Percentiles rank a stretch among this genome's conserved stretches.
Evolutionary conservation across 495 filamentous ascomycete genomes (phyloP).

Genomic region (Podospora pseudopauciseta): DNA sequence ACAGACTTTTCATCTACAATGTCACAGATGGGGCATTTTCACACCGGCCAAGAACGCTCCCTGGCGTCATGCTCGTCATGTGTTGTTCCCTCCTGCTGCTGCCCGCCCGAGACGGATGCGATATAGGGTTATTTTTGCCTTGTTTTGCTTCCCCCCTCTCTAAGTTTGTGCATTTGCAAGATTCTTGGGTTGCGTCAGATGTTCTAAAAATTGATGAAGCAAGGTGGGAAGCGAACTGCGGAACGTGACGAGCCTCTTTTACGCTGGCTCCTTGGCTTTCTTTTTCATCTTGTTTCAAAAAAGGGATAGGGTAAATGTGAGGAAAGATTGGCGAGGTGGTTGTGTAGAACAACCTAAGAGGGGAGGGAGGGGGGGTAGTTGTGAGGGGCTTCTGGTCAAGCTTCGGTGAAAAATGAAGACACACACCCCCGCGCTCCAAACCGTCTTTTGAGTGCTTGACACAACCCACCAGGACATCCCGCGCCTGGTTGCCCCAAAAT

Average conservation of each 20-base stretch:
- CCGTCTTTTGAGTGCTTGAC: neutral
- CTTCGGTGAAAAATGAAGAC: neutral
- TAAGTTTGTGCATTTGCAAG: neutral
- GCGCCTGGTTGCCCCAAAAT: conserved; percentile 6
- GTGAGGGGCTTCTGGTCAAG: neutral
- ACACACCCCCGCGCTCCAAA: neutral
- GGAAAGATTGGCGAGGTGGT: neutral
- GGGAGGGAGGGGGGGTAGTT: neutral
- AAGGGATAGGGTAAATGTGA: neutral
- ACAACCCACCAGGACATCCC: conserved; percentile 1
- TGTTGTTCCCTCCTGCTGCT: neutral
- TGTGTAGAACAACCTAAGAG: neutral
- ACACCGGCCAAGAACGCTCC: too few species aligned
- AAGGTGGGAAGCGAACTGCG: neutral
- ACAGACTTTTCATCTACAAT: neutral
- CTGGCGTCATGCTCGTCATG: neutral
- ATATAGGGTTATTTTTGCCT: neutral
- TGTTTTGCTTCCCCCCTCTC: neutral
- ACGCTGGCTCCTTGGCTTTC: conserved; percentile 8
- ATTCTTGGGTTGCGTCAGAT: conserved; percentile 13
- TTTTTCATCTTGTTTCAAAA: neutral
- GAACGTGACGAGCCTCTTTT: conserved; percentile 10
- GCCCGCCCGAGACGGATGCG: too few species aligned
- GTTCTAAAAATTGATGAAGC: conserved; percentile 13
- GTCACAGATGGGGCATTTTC: neutral